A percentile compares a stretch with the other conserved stretches of the same genome.
phyloP scores from a whole-genome alignment of 495 filamentous ascomycete species.

The Podospora pseudopauciseta region DNA sequence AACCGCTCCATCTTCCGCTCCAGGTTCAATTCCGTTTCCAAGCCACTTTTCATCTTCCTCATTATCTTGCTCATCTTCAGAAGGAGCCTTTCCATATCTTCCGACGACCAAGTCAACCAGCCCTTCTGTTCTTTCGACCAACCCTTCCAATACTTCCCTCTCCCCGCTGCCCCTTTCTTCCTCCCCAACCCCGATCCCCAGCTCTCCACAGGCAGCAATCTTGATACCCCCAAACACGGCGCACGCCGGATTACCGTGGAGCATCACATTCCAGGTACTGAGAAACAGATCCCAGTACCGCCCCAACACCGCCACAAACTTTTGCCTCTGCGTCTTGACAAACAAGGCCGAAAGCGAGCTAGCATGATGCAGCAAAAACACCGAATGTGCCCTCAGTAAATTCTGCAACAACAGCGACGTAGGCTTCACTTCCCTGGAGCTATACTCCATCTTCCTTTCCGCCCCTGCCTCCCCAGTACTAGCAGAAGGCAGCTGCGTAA shows the following conservation, averaged over 20 bases:
- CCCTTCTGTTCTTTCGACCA: slow-evolving; percentile 64
- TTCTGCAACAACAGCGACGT: slow-evolving; percentile 73
- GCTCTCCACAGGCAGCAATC: slow-evolving; percentile 83
- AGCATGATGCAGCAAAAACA: slow-evolving; percentile 85
- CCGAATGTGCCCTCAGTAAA: slow-evolving; percentile 72
- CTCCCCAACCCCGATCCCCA: slow-evolving; percentile 90
- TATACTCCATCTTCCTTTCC: slow-evolving; percentile 62
- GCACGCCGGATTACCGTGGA: slow-evolving; percentile 82
- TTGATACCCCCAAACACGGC: slow-evolving; percentile 81
- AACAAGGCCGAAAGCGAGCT: slow-evolving; percentile 63
- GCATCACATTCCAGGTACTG: slow-evolving; percentile 80
- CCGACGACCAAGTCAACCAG: slow-evolving; percentile 82
- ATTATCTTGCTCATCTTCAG: neutral
- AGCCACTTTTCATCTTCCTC: slow-evolving; percentile 13
- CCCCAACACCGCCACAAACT: slow-evolving; percentile 58
- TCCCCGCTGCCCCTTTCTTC: slow-evolving; percentile 91
- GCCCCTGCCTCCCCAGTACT: neutral
- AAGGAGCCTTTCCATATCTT: slow-evolving; percentile 62
- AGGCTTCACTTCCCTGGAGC: slow-evolving; percentile 83
- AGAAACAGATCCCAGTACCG: slow-evolving; percentile 82
- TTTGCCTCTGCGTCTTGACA: slow-evolving; percentile 47
- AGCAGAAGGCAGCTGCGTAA: slow-evolving; percentile 49
- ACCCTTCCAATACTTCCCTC: slow-evolving; percentile 83
- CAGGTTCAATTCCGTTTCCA: neutral
- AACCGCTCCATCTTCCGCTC: slow-evolving; percentile 70